Conservation (phyloP, 768 basidiomycete genomes). For the Kwoniella dendrophila region DNA sequence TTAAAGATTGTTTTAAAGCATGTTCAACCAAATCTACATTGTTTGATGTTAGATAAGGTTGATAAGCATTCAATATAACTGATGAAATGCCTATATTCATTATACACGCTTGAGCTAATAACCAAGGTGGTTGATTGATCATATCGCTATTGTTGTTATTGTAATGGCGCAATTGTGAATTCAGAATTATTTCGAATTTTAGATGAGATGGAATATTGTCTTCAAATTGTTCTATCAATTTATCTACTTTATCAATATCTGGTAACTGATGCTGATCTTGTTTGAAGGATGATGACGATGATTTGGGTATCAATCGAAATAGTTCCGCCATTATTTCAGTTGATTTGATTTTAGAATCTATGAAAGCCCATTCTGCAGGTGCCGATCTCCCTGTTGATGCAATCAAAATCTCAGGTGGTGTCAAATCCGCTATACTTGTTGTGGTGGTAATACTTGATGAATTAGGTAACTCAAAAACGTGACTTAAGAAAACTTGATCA, state of each 20-base stretch:
- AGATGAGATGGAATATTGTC: background rate
- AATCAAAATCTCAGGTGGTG: background rate
- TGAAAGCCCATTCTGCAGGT: conserved; percentile 14
- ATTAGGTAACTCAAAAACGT: background rate
- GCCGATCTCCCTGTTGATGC: background rate
- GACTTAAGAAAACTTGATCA: background rate
- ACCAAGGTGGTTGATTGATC: conserved; percentile 19
- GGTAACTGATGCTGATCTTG: background rate
- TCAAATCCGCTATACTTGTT: background rate
- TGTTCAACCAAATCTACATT: background rate
- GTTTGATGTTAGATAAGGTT: conserved; percentile 8
- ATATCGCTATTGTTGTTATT: conserved; percentile 3
- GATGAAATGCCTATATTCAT: background rate
- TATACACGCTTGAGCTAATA: conserved; percentile 12
- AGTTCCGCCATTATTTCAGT: conserved; percentile 4
- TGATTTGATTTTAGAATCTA: conserved; percentile 7
- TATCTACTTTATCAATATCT: background rate
- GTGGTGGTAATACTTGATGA: background rate
- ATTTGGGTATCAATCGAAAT: background rate
- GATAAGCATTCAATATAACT: conserved; percentile 2
- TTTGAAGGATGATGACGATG: background rate
- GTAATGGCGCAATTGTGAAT: background rate
- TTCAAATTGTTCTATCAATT: conserved; percentile 4
- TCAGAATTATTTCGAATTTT: conserved; percentile 2
- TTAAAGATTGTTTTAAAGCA: conserved; percentile 5